Conservation (phyloP, 177 flowering plant species). For the Vitis hybrid region DNA sequence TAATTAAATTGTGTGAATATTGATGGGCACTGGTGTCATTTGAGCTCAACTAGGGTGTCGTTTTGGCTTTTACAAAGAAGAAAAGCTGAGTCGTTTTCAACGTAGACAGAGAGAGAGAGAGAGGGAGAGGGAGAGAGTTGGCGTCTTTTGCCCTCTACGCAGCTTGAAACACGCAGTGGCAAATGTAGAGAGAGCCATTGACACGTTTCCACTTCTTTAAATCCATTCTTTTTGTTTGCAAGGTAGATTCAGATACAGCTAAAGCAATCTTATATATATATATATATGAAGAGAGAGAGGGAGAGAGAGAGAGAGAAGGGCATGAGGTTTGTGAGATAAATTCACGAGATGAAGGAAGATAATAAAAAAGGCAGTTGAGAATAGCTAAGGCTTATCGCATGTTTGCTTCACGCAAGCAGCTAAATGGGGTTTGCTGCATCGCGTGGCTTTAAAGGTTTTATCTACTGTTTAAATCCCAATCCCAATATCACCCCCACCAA, state of each 20-base stretch:
- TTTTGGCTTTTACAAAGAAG: conserved; percentile 6
- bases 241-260: conserved; percentile 5
- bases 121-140: conserved; percentile 25
- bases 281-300: conserved; percentile 4
- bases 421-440: conserved; percentile 54
- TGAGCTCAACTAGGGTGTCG: not conserved
- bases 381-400: conserved; percentile 53
- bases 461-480: conserved; percentile 14
- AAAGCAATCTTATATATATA: conserved; percentile 1
- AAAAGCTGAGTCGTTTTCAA: conserved; percentile 35
- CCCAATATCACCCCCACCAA: conserved; percentile 7
- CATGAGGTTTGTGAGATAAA: conserved; percentile 23
- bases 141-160: conserved; percentile 73
- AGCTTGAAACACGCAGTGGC: conserved; percentile 55
- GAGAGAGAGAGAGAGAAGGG: conserved; percentile 19
- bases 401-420: conserved; percentile 99
- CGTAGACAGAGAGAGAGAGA: conserved; percentile 16
- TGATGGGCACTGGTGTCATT: conserved; percentile 19
- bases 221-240: conserved; percentile 10
- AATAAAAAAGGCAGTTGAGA: conserved; percentile 23
- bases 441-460: conserved; percentile 91
- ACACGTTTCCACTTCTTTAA: conserved; percentile 43
- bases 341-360: conserved; percentile 27
- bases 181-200: conserved; percentile 23
- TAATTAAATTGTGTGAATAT: not conserved